phyloP scores from a whole-genome alignment of 1,284 basidiomycete species.

The Tylopilus sp. region DNA sequence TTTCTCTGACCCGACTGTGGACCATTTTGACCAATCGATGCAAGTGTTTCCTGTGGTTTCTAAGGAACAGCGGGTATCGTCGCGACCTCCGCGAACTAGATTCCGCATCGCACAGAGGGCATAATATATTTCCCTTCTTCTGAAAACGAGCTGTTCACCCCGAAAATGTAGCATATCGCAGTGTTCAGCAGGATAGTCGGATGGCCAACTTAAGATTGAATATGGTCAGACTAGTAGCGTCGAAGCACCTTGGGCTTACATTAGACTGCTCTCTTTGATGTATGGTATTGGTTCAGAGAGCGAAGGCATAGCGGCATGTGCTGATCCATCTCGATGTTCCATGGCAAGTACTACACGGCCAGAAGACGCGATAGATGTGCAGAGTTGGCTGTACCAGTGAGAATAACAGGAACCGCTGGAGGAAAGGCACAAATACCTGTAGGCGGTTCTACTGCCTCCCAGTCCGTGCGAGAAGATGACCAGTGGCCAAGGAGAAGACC shows the following conservation, averaged over 20 bases:
- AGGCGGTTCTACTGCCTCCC: conserved; percentile 68
- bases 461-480: conserved; percentile 82
- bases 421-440: conserved; percentile 45
- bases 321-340: conserved; percentile 77
- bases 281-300: conserved; percentile 38
- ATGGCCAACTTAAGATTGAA: conserved; percentile 28
- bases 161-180: conserved; percentile 46
- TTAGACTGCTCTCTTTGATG: conserved; percentile 46
- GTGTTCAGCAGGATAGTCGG: conserved; percentile 17
- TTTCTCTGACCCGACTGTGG: conserved; percentile 28
- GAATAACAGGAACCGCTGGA: neutral
- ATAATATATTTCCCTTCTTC: conserved; percentile 63
- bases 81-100: conserved; percentile 35
- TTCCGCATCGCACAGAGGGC: conserved; percentile 44
- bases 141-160: conserved; percentile 61
- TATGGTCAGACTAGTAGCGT: conserved; percentile 1
- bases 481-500: conserved; percentile 55
- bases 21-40: conserved; percentile 46
- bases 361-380: conserved; percentile 63
- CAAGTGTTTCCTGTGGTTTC: conserved; percentile 34
- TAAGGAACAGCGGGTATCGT: conserved; percentile 26
- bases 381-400: conserved; percentile 53
- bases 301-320: conserved; percentile 42
- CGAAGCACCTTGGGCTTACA: conserved; percentile 37
- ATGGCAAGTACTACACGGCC: conserved; percentile 75